These are phyloP conservation scores for Candolleomyces aberdarensis DNA, from an alignment of 768 basidiomycete genomes.

Conservation along the genomic window DNA sequence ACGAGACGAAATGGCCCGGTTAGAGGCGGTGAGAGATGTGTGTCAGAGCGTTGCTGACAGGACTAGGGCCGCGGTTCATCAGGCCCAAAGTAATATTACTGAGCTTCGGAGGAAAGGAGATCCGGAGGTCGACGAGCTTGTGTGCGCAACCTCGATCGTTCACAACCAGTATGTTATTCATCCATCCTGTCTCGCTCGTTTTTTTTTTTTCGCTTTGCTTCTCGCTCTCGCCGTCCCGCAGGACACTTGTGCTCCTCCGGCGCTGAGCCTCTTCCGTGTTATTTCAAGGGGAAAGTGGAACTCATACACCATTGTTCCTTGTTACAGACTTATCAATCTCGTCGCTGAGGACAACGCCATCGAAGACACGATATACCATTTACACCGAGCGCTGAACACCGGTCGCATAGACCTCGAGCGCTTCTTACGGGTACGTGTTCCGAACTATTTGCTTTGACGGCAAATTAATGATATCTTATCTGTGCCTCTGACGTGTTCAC, in stretches of 20 bases:
- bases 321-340: slow-evolving; percentile 79
- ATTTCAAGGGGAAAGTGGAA: neutral
- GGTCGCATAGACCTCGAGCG: slow-evolving; percentile 92
- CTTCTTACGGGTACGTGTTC: slow-evolving; percentile 75
- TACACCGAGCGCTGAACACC: slow-evolving; percentile 88
- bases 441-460: slow-evolving; percentile 3
- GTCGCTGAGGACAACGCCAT: slow-evolving; percentile 99
- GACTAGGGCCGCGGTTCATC: slow-evolving; percentile 56
- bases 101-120: slow-evolving; percentile 84
- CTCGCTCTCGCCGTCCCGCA: too few species aligned
- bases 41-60: slow-evolving; percentile 76
- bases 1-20: slow-evolving; percentile 90
- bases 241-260: neutral
- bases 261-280: neutral
- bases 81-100: slow-evolving; percentile 68
- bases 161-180: slow-evolving; percentile 80
- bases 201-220: neutral
- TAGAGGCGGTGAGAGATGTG: slow-evolving; percentile 91
- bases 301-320: slow-evolving; percentile 4
- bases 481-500: slow-evolving; percentile 2
- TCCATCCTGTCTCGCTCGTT: too few species aligned
- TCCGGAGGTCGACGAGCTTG: slow-evolving; percentile 93
- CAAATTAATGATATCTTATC: slow-evolving; percentile 4
- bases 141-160: slow-evolving; percentile 94
- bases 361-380: slow-evolving; percentile 96